These are phyloP conservation scores for Lasiosphaeria hispida DNA, from an alignment of 495 filamentous ascomycete species.

Conservation along the genomic window DNA sequence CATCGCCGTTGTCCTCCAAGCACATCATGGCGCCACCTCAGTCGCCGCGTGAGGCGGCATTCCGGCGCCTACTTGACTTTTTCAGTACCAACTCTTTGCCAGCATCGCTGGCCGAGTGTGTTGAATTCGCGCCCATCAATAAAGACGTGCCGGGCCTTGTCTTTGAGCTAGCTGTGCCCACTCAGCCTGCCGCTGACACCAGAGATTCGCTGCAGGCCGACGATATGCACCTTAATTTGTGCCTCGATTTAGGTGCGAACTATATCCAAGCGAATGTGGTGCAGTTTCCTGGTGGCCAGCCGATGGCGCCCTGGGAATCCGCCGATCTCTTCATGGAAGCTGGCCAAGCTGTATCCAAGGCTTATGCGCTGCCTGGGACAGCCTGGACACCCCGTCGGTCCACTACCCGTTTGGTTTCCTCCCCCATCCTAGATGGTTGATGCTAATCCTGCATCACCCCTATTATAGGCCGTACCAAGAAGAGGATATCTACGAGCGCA, in stretches of 20 bases:
- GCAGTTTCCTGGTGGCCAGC: conserved; percentile 2
- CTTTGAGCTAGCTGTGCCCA: conserved; percentile 6
- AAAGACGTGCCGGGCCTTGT: conserved; percentile 10
- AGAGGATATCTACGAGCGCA: conserved; percentile 2
- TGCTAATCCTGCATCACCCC: not conserved
- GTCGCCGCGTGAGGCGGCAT: too few relatives aligned
- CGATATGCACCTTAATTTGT: conserved; percentile 2
- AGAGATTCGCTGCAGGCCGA: conserved; percentile 5
- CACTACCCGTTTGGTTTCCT: not conserved
- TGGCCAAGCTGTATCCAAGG: conserved; percentile 7
- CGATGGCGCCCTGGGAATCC: conserved; percentile 10
- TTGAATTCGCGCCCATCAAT: conserved; percentile 1
- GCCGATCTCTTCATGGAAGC: conserved; percentile 9
- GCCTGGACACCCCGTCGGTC: conserved; percentile 1
- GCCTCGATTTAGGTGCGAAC: conserved; percentile 3
- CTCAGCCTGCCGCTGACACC: conserved; percentile 2
- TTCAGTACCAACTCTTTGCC: too few relatives aligned
- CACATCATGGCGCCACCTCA: too few relatives aligned
- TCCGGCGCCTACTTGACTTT: too few relatives aligned
- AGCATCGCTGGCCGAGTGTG: conserved; percentile 5
- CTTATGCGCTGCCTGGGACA: not conserved
- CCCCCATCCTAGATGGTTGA: not conserved
- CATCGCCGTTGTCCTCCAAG: too few relatives aligned
- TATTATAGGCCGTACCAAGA: conserved; percentile 2
- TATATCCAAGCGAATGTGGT: conserved; percentile 7